These are phyloP conservation scores for Aspergillus viridinutans DNA, from an alignment of 2,329 filamentous ascomycete genomes.

Conservation along the genomic window DNA sequence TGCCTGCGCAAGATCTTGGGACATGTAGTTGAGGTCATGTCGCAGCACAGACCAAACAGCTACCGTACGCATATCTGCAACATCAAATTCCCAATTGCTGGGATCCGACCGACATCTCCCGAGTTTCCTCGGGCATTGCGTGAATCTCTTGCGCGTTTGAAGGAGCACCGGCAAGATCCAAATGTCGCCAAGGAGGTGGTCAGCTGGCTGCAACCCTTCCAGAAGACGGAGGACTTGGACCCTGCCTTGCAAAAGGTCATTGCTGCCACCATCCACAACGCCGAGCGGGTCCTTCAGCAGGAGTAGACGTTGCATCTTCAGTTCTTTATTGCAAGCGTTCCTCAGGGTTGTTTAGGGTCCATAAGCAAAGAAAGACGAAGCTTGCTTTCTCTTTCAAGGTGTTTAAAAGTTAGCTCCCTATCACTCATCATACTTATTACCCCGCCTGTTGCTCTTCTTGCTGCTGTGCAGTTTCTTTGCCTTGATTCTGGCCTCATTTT, in stretches of 20 bases:
- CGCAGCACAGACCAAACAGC: slow-evolving; percentile 55
- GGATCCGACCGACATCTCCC: slow-evolving; percentile 58
- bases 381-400: slow-evolving; percentile 4
- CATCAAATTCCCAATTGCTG: slow-evolving; percentile 66
- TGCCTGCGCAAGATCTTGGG: slow-evolving; percentile 64
- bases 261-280: slow-evolving; percentile 33
- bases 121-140: slow-evolving; percentile 71
- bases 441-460: slow-evolving; percentile 56
- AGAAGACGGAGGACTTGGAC: slow-evolving; percentile 47
- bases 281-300: slow-evolving; percentile 26
- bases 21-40: slow-evolving; percentile 65
- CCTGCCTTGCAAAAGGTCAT: slow-evolving; percentile 52
- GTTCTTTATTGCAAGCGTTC: slow-evolving; percentile 21
- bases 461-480: slow-evolving; percentile 58
- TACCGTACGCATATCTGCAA: slow-evolving; percentile 65
- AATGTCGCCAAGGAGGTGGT: slow-evolving; percentile 46
- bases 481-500: slow-evolving; percentile 55
- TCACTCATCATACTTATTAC: slow-evolving; percentile 37
- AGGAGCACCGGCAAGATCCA: slow-evolving; percentile 43
- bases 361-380: slow-evolving; percentile 1
- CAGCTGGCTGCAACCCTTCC: slow-evolving; percentile 46
- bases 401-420: slow-evolving; percentile 16
- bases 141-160: slow-evolving; percentile 60
- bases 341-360: slow-evolving; percentile 9
- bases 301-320: slow-evolving; percentile 12